Percentiles rank a stretch among this genome's conserved stretches.
Evolutionary conservation across 495 filamentous ascomycete species (phyloP).

Genomic region (Aspergillus hancockii): DNA sequence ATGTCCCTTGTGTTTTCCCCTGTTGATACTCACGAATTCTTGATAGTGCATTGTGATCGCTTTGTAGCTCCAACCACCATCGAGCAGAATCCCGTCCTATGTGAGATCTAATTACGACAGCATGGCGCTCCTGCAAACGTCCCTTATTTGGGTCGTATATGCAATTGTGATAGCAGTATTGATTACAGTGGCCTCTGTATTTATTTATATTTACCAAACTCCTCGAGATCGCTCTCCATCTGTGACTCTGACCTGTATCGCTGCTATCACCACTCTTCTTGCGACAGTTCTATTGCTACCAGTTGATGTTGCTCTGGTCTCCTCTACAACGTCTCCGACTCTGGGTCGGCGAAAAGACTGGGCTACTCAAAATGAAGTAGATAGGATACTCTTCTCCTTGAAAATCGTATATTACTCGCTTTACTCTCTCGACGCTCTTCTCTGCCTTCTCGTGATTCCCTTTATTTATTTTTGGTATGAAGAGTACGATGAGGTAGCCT

Average conservation of each 20-base stretch:
- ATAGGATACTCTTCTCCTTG: constrained; percentile 73
- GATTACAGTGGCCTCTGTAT: constrained; percentile 71
- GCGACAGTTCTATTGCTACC: constrained; percentile 91
- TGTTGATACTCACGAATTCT: neutral
- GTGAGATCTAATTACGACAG: constrained; percentile 16
- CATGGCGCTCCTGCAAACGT: constrained; percentile 76
- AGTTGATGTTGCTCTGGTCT: constrained; percentile 93
- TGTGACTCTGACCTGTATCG: constrained; percentile 78
- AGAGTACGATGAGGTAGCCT: constrained; percentile 86
- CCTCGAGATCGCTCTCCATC: constrained; percentile 79
- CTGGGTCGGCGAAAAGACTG: constrained; percentile 89
- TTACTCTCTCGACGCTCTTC: constrained; percentile 87
- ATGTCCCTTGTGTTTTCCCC: neutral
- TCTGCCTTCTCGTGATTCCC: constrained; percentile 87
- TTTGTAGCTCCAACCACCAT: neutral
- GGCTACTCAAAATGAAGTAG: constrained; percentile 78
- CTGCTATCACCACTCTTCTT: constrained; percentile 82
- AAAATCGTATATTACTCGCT: constrained; percentile 90
- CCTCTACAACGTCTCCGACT: constrained; percentile 75
- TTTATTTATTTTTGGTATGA: constrained; percentile 99
- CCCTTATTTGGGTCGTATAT: constrained; percentile 91
- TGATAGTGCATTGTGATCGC: neutral
- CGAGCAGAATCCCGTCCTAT: constrained; percentile 7
- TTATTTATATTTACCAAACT: constrained; percentile 84
- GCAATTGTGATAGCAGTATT: constrained; percentile 73